Base-by-base conservation (phyloP, 164 flowering plant genomes). In the Magnolia sinica region DNA sequence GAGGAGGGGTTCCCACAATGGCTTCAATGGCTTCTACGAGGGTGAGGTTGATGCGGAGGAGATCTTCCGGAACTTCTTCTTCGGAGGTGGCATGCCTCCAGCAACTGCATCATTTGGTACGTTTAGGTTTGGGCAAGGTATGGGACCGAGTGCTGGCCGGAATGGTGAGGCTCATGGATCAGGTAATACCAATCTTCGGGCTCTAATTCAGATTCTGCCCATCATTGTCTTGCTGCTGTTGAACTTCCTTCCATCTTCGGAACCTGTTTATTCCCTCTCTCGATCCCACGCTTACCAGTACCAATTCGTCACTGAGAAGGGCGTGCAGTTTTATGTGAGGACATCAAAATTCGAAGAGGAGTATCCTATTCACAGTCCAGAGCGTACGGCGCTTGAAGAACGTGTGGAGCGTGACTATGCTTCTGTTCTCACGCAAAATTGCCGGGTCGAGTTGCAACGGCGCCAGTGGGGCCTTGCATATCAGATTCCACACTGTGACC, bases 51-150 rank as follows among this genome's bases (percentile, higher is more conserved):
- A 94, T 82, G 88, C 98, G 0, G 97, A 94, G 8, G 97, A 92
- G 87, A 89, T 94, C 7, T 94, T 94, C 78, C 88, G 98, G 82
- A 93, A 91, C 79, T 94, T 94, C 86, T 94, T 94, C 84, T 92
- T 86, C 76, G 91, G 93, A 13, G 91, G 92, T 23, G 86, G 85
- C n/a, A 74, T 78, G 91, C 80, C 87, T 29, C 86, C 88, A 22
- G 83, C 89, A 1, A 83, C 90, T 3, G 85, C 92, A 2, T 91
- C 89, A 76, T 94, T 91, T 68, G 78, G 92, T 0, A 87, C 86
- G 7, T 91, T 89, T 82, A 78, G 80, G 51, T 93, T 91, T 77
- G 87, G 94, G 31, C 75, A 85, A 13, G 95, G 94, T 7, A 83
- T 82, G 87, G 91, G 90, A 4, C 84, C 79, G 0, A 73, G 73